A percentile compares a stretch with the other conserved stretches of the same genome.
These are phyloP conservation scores for Leucaena leucocephala DNA, from an alignment of 306 rosid genomes.

Conservation along the genomic window DNA sequence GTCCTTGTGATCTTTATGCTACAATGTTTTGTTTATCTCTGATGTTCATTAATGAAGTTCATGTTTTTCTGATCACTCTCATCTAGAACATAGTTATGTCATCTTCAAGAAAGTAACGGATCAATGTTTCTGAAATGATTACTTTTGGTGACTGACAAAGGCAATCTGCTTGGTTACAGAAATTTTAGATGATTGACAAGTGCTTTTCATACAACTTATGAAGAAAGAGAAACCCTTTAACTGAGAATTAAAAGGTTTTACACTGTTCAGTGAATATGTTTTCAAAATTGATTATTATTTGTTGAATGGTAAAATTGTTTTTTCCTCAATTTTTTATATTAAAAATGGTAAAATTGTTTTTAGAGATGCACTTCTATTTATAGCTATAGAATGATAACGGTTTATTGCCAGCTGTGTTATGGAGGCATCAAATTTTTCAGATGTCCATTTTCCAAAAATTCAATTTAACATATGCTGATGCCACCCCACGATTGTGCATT, in stretches of 20 bases:
- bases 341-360: neutral
- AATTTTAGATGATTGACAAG: slow-evolving; percentile 3
- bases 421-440: neutral
- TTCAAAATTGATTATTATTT: neutral
- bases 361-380: neutral
- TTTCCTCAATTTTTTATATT: too few species aligned
- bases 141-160: neutral
- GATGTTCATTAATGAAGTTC: neutral
- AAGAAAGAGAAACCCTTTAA: neutral
- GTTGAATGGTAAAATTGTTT: neutral
- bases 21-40: neutral
- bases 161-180: neutral
- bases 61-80: neutral
- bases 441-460: neutral
- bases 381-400: neutral
- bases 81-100: too few species aligned
- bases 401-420: neutral
- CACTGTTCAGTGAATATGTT: neutral
- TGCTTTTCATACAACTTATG: neutral
- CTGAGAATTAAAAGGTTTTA: neutral
- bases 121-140: neutral
- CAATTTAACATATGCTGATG: slow-evolving; percentile 5
- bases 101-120: neutral
- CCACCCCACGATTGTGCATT: neutral
- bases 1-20: slow-evolving; percentile 5